phyloP scores from a whole-genome alignment of 1,284 basidiomycete genomes.

The Cryptococcus depauperatus region DNA sequence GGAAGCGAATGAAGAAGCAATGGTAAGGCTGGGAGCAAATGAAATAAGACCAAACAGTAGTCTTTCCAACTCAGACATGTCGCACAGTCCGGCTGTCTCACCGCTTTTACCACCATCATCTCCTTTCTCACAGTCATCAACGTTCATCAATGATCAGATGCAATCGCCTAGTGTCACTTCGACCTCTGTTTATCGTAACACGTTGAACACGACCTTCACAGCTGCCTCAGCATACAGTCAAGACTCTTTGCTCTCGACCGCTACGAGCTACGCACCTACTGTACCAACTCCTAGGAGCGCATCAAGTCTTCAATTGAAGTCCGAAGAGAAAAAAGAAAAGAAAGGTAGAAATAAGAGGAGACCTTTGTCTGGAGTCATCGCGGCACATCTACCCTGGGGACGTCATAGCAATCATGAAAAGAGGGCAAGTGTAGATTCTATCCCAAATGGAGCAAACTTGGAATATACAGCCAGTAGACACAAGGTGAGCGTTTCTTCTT shows the following conservation, averaged over 20 bases:
- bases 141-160: background rate
- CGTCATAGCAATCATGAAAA: conserved; percentile 19
- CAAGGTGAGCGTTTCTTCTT: conserved; percentile 11
- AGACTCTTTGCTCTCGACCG: conserved; percentile 16
- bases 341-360: background rate
- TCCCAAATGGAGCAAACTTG: background rate
- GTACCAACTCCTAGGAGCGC: conserved; percentile 14
- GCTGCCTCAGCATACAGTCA: conserved; percentile 25
- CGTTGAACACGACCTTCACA: conserved; percentile 1
- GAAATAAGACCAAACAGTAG: too few species aligned
- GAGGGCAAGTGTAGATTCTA: background rate
- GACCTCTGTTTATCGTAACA: conserved; percentile 2
- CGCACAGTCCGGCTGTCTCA: background rate
- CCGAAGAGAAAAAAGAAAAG: background rate
- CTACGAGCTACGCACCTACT: conserved; percentile 9
- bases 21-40: too few species aligned
- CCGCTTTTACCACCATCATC: background rate
- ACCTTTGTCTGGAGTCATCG: background rate
- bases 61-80: conserved; percentile 1
- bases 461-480: background rate
- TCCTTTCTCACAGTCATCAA: background rate
- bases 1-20: too few species aligned
- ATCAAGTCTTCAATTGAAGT: conserved; percentile 3
- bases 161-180: conserved; percentile 3
- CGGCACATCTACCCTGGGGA: conserved; percentile 10